Base-by-base conservation (phyloP, 306 rosid species). In the Pterocarpus santalinus region DNA sequence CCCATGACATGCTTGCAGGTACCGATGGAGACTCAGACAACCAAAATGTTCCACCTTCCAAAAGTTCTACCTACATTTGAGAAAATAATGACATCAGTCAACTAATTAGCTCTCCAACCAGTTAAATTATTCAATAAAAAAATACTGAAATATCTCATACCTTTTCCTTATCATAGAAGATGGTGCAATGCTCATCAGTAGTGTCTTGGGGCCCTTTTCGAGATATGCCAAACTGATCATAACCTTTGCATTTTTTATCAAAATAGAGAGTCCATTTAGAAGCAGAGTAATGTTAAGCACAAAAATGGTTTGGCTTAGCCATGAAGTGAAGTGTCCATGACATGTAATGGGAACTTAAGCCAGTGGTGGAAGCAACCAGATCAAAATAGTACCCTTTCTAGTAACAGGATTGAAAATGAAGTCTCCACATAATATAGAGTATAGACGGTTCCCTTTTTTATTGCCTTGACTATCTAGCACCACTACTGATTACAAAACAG, bases 11-110 rank as follows among this genome's bases (percentile, higher is more conserved):
- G 92, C 98, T 96, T 90, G 97, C 99, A 8, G 97, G 98, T 55
- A 96, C 98, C 60, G 99, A 96, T 47, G 99, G 99, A 36, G 98
- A 93, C 61, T 96, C 99, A 0, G 99, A 93, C 86, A 96, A 75
- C 99, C 99, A 96, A 88, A 96, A 96, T 5, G 99, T 96, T 86
- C 99, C 99, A 49, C 99, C 99, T 90, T 96, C 99, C 46, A 93
- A 79, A 80, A 89, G 86, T 88, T 93, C 97, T 56, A 92, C 99
- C 99, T 96, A 77, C 83, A 89, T 83, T 83, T 60, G 73, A 57
- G 28, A 61, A 69, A 55, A 52, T 30, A 72, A 61, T 7, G 75
- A 61, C 7, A 73, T 63, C 4, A 30, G 71, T 43, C 30, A 72
- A 33, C 56, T 41, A 71, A 57, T 69, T 51, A 80, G 65, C n/a